Evolutionary conservation across 2,329 filamentous ascomycete species (phyloP).

Genomic region (Paecilomyces fulvus): DNA sequence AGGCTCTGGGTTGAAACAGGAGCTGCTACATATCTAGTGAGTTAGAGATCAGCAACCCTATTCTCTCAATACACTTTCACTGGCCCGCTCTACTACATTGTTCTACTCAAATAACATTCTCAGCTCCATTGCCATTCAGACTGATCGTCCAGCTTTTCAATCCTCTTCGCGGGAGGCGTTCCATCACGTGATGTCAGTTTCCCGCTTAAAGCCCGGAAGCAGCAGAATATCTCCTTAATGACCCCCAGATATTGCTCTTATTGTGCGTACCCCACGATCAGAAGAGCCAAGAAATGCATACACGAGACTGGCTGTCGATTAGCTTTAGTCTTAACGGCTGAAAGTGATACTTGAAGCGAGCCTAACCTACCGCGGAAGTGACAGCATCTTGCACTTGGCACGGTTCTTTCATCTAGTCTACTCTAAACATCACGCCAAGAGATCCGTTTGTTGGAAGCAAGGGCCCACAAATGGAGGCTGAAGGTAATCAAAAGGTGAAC

Average conservation of each 20-base stretch:
- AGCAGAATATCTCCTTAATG: background rate
- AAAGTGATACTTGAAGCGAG: background rate
- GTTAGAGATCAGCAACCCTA: background rate
- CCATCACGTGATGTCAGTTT: background rate
- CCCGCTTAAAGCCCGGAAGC: background rate
- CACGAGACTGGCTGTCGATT: background rate
- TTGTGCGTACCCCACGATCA: background rate
- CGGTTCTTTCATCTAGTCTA: background rate
- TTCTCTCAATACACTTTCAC: background rate
- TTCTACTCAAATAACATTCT: no score
- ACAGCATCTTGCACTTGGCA: background rate
- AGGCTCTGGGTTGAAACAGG: background rate
- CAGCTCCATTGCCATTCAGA: no score
- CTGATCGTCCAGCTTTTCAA: background rate
- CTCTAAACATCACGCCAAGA: background rate
- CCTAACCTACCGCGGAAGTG: background rate
- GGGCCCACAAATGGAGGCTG: background rate
- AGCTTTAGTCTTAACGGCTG: background rate
- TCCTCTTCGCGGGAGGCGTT: background rate
- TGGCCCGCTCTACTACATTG: background rate
- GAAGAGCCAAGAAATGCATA: background rate
- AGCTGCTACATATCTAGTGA: background rate
- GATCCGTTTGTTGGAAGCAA: no score
- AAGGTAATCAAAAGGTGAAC: constrained; percentile 1
- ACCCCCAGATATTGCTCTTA: background rate